These are phyloP conservation scores for Exophiala bonariae DNA, from an alignment of 2,329 filamentous ascomycete genomes.

Conservation along the genomic window DNA sequence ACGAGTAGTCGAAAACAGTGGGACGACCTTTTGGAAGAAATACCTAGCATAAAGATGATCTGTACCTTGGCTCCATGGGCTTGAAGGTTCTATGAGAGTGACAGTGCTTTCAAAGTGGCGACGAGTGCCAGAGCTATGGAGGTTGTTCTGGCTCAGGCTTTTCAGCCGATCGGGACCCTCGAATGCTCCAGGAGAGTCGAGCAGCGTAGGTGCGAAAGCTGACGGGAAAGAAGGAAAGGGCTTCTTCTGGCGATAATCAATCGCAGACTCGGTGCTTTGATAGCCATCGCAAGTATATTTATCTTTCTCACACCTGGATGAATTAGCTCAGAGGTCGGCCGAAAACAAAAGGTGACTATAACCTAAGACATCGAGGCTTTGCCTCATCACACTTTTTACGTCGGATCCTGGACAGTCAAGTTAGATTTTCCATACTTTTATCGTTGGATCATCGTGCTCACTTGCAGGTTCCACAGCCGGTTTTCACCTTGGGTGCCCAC, in stretches of 20 bases:
- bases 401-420: constrained; percentile 6
- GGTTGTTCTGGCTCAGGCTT: not conserved
- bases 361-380: constrained; percentile 9
- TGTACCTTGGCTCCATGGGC: not conserved
- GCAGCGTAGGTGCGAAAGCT: no score
- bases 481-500: constrained; percentile 12
- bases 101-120: not conserved
- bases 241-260: no score
- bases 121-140: not conserved
- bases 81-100: constrained; percentile 5
- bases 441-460: not conserved
- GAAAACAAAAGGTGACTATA: no score
- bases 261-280: no score
- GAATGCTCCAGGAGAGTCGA: not conserved
- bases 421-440: not conserved
- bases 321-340: no score
- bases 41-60: constrained; percentile 6
- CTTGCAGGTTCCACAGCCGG: constrained; percentile 15
- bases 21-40: constrained; percentile 8
- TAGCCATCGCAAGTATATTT: constrained; percentile 11
- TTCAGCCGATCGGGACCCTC: not conserved
- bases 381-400: constrained; percentile 17
- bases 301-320: constrained; percentile 7
- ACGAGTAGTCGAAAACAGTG: constrained; percentile 12
- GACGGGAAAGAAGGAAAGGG: no score